Evolutionary conservation across 2,329 filamentous ascomycete species (phyloP).

Genomic region (Fusarium buxicola): DNA sequence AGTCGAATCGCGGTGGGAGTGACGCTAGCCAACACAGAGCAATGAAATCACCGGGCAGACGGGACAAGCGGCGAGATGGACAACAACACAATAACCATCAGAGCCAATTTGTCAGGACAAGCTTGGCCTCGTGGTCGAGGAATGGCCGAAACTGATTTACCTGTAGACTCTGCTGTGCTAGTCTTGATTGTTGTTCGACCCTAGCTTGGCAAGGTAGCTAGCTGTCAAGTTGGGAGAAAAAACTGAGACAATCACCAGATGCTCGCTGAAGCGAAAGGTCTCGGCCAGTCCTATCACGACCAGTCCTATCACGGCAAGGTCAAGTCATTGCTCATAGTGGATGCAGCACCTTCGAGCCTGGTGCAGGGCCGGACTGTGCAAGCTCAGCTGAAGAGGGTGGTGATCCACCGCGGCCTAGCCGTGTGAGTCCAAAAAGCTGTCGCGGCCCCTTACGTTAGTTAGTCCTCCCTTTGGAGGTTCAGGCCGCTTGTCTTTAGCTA

Average conservation of each 20-base stretch:
- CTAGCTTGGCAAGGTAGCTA: background rate
- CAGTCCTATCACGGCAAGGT: constrained; percentile 10
- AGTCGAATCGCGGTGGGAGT: background rate
- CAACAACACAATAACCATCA: no score
- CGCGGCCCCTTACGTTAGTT: constrained; percentile 13
- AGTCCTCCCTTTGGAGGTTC: constrained; percentile 5
- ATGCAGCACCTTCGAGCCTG: constrained; percentile 10
- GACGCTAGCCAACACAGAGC: background rate
- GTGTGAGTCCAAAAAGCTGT: constrained; percentile 3
- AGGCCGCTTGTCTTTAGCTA: constrained; percentile 1
- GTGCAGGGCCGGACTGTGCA: constrained; percentile 12
- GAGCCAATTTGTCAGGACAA: no score
- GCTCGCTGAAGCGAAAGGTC: background rate
- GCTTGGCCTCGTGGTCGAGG: background rate
- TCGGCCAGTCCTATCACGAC: constrained; percentile 17
- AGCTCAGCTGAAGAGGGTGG: constrained; percentile 32
- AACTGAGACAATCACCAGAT: constrained; percentile 14
- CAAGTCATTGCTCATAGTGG: constrained; percentile 6
- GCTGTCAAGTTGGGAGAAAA: background rate
- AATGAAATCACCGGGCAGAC: background rate
- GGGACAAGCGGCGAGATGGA: no score
- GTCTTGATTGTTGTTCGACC: no score
- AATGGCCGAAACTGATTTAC: no score
- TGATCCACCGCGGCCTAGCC: constrained; percentile 15
- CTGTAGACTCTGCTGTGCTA: no score